These are phyloP conservation scores for Neckera pumila DNA, from an alignment of 225 moss, liverwort and hornwort genomes.

Conservation along the genomic window DNA sequence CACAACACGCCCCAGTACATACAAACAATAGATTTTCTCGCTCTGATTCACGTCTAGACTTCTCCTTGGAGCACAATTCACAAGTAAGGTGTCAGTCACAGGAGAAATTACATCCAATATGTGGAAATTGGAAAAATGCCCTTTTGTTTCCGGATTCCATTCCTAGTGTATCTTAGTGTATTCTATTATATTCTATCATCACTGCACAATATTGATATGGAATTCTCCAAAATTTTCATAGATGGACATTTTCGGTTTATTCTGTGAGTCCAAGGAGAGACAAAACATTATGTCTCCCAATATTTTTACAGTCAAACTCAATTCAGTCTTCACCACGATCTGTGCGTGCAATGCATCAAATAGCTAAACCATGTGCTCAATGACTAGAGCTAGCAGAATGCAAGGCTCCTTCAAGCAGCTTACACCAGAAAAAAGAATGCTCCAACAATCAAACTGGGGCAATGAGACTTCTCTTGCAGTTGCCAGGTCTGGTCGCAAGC, in stretches of 20 bases:
- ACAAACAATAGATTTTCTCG: not conserved
- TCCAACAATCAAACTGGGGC: slow-evolving; percentile 16
- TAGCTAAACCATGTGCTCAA: not conserved
- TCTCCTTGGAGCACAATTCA: too few relatives aligned
- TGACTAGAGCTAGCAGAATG: too few relatives aligned
- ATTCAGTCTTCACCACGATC: not conserved
- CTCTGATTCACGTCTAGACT: not conserved
- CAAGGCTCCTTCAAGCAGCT: not conserved
- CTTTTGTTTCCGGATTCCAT: not conserved
- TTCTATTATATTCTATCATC: not conserved
- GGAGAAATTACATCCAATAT: not conserved
- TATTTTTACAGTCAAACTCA: not conserved
- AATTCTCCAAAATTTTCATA: not conserved
- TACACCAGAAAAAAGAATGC: slow-evolving; percentile 25
- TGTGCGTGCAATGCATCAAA: not conserved
- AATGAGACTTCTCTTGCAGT: slow-evolving; percentile 15
- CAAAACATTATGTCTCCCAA: not conserved
- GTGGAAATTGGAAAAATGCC: too few relatives aligned
- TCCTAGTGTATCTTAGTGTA: not conserved
- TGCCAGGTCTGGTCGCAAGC: slow-evolving; percentile 33
- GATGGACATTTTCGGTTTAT: not conserved
- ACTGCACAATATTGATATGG: not conserved
- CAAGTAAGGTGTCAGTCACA: not conserved
- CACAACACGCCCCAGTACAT: too few relatives aligned
- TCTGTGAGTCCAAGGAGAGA: not conserved